Percentiles rank a stretch among this genome's conserved stretches.
Conservation (phyloP, 306 rosid species). For the Dryas alaskensis region DNA sequence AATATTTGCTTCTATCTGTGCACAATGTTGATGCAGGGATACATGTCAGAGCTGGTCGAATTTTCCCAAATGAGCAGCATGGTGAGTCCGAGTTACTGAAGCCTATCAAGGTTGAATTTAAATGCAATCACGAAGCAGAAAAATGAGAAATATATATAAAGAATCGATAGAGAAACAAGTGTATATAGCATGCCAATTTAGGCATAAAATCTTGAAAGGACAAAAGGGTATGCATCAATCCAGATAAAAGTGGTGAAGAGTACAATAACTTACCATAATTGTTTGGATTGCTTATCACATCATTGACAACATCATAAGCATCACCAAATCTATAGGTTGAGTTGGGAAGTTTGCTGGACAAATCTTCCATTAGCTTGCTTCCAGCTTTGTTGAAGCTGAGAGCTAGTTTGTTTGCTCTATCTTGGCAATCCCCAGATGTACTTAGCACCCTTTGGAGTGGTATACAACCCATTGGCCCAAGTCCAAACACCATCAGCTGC, state of each 20-base stretch:
- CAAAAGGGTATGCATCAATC: too few relatives aligned
- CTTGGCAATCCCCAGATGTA: slow-evolving; percentile 60
- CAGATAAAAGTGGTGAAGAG: neutral
- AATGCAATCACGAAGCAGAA: slow-evolving; percentile 4
- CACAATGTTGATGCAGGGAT: slow-evolving; percentile 78
- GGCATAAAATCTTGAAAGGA: too few relatives aligned
- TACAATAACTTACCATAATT: slow-evolving; percentile 53
- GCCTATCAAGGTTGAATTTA: slow-evolving; percentile 40
- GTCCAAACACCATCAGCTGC: slow-evolving; percentile 77
- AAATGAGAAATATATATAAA: neutral
- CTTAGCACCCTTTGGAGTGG: slow-evolving; percentile 88
- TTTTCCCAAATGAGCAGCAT: slow-evolving; percentile 83
- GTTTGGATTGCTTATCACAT: slow-evolving; percentile 62
- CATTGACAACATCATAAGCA: slow-evolving; percentile 72
- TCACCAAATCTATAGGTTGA: slow-evolving; percentile 73
- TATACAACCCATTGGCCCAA: slow-evolving; percentile 95
- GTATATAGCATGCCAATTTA: neutral
- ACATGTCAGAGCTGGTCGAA: slow-evolving; percentile 85
- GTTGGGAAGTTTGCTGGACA: slow-evolving; percentile 55
- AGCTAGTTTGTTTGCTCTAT: slow-evolving; percentile 67
- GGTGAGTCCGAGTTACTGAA: slow-evolving; percentile 71
- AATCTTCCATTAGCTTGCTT: slow-evolving; percentile 45
- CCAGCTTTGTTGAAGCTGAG: slow-evolving; percentile 65
- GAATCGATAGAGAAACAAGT: neutral
- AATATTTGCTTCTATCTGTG: slow-evolving; percentile 85